Evolutionary conservation across 768 basidiomycete species (phyloP).

Genomic region (Amanita rubescens): DNA sequence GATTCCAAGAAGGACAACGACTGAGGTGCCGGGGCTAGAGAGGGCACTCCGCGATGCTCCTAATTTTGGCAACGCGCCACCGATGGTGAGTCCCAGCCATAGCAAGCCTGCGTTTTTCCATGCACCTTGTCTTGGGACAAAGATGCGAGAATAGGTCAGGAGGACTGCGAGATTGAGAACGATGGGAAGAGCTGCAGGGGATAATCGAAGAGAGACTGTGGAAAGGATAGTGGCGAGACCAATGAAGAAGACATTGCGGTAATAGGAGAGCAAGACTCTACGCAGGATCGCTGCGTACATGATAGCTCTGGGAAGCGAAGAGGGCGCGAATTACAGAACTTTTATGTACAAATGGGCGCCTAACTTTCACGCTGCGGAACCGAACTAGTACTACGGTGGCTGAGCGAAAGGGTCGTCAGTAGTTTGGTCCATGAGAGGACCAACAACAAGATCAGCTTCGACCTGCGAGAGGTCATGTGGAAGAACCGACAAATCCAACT

Average conservation of each 20-base stretch:
- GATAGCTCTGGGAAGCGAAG: neutral
- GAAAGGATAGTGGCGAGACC: slow-evolving; percentile 16
- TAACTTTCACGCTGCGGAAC: neutral
- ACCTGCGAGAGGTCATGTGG: slow-evolving; percentile 59
- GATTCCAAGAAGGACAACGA: slow-evolving; percentile 36
- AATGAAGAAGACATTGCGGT: slow-evolving; percentile 22
- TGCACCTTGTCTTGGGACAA: slow-evolving; percentile 22
- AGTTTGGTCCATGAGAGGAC: slow-evolving; percentile 51
- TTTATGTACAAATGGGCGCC: neutral
- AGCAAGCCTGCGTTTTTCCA: slow-evolving; percentile 22
- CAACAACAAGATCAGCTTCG: slow-evolving; percentile 46
- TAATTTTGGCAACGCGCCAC: slow-evolving; percentile 33
- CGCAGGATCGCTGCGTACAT: slow-evolving; percentile 13
- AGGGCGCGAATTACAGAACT: neutral
- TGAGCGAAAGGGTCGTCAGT: slow-evolving; percentile 54
- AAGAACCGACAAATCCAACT: slow-evolving; percentile 56
- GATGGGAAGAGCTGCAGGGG: slow-evolving; percentile 18
- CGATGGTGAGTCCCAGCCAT: slow-evolving; percentile 30
- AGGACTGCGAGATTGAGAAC: slow-evolving; percentile 24
- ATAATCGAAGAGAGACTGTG: slow-evolving; percentile 18
- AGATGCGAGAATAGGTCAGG: slow-evolving; percentile 28
- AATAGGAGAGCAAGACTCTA: slow-evolving; percentile 19
- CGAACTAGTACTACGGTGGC: slow-evolving; percentile 7
- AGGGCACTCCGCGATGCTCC: slow-evolving; percentile 45
- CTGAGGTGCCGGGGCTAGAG: slow-evolving; percentile 41